Base-by-base conservation (phyloP, 192 early-diverging fungal genomes). In the Coemansia sp. region DNA sequence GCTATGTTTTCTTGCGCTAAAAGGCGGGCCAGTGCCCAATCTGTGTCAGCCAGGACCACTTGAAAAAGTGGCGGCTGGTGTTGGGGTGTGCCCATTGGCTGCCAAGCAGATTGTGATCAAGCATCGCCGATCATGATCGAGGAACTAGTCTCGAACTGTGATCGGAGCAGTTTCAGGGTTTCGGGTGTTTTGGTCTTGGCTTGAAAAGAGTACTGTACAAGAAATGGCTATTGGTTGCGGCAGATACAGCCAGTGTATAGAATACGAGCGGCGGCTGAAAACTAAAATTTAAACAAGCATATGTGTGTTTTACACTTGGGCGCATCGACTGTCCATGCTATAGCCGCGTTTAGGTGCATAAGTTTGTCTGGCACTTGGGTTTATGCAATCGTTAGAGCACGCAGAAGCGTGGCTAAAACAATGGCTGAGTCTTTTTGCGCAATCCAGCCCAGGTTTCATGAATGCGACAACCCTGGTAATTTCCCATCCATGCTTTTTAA, bases 401-500 rank as follows among this genome's bases (percentile, higher is more conserved):
- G 47, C 47, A 48, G 17, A 48, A 46, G 31, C 2, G 46, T 42
- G 59, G 59, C 44, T 49, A 60, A 60, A 48, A 60, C 59, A 60
- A 42, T 42, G 44, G 44, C 59, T 48, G 59, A 47, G 22, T 60
- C 44, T 47, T 40, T 60, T 48, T 34, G 37, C 12, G 21, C 57
- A 58, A 58, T 58, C 57, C 57, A 44, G 57, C 57, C 37, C 57
- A 37, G 57, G 57, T 40, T 58, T 58, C 38, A 57, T 21, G 55
- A 17, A 28, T 54, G 17, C 28, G 25, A 54, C 12, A 26, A 28
- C 22, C 22, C 6, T 28, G 28, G n/a, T 14, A 23, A 25, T 26
- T 54, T 68, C 66, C 52, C 66, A 57, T 34, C 50, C 31, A 9
- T 37, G 2, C 20, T 21, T 60, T 47, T 55, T 46, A 44, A 60